phyloP scores from a whole-genome alignment of 345 rosid species.

The Turritis glabra region DNA sequence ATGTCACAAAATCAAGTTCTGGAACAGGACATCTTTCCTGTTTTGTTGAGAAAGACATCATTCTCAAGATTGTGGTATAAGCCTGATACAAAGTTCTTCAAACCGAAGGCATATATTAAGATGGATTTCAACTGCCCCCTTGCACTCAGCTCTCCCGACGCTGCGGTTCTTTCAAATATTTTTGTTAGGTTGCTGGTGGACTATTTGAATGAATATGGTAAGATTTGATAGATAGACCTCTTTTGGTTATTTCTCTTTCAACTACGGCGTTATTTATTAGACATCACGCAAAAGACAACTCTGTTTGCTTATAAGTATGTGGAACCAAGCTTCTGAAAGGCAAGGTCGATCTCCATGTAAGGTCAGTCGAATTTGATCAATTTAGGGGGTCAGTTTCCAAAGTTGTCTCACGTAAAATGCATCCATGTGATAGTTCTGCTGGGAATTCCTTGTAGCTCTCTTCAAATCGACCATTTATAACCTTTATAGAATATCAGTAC shows the following conservation, averaged over 20 bases:
- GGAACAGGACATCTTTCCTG: constrained; percentile 59
- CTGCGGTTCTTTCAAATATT: constrained; percentile 58
- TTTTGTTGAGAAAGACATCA: constrained; percentile 59
- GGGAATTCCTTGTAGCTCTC: not conserved
- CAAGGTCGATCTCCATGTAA: no score
- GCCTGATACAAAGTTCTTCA: constrained; percentile 69
- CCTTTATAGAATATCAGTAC: not conserved
- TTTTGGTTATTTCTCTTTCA: not conserved
- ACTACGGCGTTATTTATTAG: not conserved
- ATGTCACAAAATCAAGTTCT: constrained; percentile 12
- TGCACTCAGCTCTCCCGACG: constrained; percentile 64
- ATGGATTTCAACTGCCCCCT: constrained; percentile 76
- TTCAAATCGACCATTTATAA: not conserved
- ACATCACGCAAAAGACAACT: not conserved
- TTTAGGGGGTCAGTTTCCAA: no score
- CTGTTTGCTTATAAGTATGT: not conserved
- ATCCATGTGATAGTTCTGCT: not conserved
- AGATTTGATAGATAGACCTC: constrained; percentile 23
- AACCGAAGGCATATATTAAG: constrained; percentile 71
- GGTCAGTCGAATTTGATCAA: no score
- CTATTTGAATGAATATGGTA: constrained; percentile 88
- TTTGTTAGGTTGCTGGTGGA: constrained; percentile 68
- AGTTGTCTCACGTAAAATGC: not conserved
- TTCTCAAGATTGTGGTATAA: constrained; percentile 74
- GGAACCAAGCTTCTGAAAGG: not conserved